These are phyloP conservation scores for Onygena corvina DNA, from an alignment of 2,329 filamentous ascomycete genomes.

Conservation along the genomic window DNA sequence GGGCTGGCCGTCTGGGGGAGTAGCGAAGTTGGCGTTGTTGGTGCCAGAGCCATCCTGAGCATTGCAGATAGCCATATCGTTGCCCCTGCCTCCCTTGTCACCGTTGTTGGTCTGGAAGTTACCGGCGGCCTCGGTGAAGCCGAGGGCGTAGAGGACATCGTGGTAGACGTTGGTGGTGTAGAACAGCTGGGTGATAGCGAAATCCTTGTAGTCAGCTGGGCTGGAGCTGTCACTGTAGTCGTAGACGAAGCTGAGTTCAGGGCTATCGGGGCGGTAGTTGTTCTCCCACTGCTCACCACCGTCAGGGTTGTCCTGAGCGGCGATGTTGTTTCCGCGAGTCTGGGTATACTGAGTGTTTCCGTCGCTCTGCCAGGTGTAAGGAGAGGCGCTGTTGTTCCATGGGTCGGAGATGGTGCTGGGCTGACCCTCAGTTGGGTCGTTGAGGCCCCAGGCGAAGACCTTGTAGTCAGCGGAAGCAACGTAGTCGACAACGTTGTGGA, in stretches of 20 bases:
- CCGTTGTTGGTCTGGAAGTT: conserved; percentile 13
- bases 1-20: conserved; percentile 13
- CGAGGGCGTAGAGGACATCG: conserved; percentile 11
- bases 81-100: conserved; percentile 11
- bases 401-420: conserved; percentile 10
- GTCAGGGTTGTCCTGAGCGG: conserved; percentile 12
- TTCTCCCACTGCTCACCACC: conserved; percentile 11
- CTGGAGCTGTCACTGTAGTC: conserved; percentile 8
- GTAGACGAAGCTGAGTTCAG: conserved; percentile 11
- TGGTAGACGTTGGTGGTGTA: conserved; percentile 14
- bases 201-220: conserved; percentile 11
- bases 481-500: conserved; percentile 13
- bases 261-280: conserved; percentile 14
- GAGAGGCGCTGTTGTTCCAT: conserved; percentile 11
- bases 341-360: conserved; percentile 8
- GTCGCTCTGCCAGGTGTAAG: conserved; percentile 13
- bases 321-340: conserved; percentile 13
- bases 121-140: conserved; percentile 13
- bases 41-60: conserved; percentile 14
- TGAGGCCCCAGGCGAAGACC: conserved; percentile 13
- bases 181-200: conserved; percentile 13
- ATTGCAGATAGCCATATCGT: conserved; percentile 13
- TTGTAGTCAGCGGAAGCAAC: conserved; percentile 12
- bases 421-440: conserved; percentile 13
- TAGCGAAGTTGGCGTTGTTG: conserved; percentile 15